These are phyloP conservation scores for Xylariaceae sp. DNA, from an alignment of 2,329 filamentous ascomycete species.

Conservation along the genomic window DNA sequence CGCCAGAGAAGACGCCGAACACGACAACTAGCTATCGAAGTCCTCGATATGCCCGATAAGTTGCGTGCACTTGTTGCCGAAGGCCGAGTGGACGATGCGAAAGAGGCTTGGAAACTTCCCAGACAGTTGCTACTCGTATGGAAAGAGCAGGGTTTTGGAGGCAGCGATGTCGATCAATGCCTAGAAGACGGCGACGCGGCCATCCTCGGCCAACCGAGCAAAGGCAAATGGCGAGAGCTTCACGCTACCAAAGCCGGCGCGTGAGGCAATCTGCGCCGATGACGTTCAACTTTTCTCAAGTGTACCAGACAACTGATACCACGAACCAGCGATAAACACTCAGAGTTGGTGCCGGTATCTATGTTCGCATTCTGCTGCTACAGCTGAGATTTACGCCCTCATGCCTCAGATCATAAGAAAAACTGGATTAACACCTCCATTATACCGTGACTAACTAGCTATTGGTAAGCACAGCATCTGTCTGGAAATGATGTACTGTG, in stretches of 20 bases:
- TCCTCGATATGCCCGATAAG: constrained; percentile 55
- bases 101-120: constrained; percentile 51
- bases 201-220: constrained; percentile 32
- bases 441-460: background rate
- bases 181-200: constrained; percentile 52
- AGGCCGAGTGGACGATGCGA: constrained; percentile 57
- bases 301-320: background rate
- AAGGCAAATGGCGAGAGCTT: constrained; percentile 26
- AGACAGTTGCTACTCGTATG: constrained; percentile 47
- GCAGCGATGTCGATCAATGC: constrained; percentile 48
- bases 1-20: constrained; percentile 36
- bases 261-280: constrained; percentile 4
- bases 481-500: background rate
- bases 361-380: background rate
- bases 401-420: background rate
- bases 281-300: background rate
- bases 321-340: background rate
- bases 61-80: constrained; percentile 53
- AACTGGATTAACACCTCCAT: background rate
- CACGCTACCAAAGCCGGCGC: constrained; percentile 15
- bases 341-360: background rate
- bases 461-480: background rate
- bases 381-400: background rate
- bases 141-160: constrained; percentile 51
- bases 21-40: constrained; percentile 57